phyloP scores from a whole-genome alignment of 768 basidiomycete species.

The Xerocomus potaroensis region DNA sequence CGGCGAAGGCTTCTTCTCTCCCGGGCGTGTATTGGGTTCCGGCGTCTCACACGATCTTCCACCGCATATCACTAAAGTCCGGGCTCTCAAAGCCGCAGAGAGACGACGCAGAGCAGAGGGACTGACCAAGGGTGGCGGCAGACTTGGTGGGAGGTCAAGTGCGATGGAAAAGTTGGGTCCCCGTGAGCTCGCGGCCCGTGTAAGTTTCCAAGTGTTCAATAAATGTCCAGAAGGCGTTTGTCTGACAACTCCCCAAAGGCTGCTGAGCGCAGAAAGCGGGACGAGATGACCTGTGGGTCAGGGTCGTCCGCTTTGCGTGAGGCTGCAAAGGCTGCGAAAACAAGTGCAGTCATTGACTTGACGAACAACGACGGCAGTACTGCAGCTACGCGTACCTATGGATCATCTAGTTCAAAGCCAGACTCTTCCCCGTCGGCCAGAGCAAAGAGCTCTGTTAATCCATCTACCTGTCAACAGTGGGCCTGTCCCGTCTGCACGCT shows the following conservation, averaged over 20 bases:
- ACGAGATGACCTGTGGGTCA: conserved; percentile 73
- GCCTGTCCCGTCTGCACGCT: conserved; percentile 62
- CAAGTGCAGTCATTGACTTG: conserved; percentile 64
- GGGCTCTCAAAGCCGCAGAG: conserved; percentile 79
- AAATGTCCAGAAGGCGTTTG: not conserved
- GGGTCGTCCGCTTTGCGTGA: conserved; percentile 54
- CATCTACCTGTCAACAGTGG: conserved; percentile 36
- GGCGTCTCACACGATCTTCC: conserved; percentile 67
- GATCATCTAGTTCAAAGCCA: conserved; percentile 31
- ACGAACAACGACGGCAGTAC: conserved; percentile 33
- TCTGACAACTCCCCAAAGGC: conserved; percentile 48
- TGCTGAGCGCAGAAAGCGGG: conserved; percentile 71
- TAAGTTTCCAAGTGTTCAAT: conserved; percentile 37
- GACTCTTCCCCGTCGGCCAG: conserved; percentile 6
- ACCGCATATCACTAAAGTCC: conserved; percentile 56
- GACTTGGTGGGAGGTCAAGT: conserved; percentile 53
- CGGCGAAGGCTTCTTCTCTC: conserved; percentile 85
- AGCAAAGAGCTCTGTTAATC: not conserved
- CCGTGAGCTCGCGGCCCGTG: conserved; percentile 63
- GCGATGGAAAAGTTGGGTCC: conserved; percentile 46
- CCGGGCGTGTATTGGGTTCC: conserved; percentile 67
- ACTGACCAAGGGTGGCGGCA: conserved; percentile 49
- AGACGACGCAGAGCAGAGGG: conserved; percentile 48
- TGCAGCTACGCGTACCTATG: not conserved
- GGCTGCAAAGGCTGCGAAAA: conserved; percentile 63